Base-by-base conservation (phyloP, 148 eudicot species). In the Polygonum maritimum region DNA sequence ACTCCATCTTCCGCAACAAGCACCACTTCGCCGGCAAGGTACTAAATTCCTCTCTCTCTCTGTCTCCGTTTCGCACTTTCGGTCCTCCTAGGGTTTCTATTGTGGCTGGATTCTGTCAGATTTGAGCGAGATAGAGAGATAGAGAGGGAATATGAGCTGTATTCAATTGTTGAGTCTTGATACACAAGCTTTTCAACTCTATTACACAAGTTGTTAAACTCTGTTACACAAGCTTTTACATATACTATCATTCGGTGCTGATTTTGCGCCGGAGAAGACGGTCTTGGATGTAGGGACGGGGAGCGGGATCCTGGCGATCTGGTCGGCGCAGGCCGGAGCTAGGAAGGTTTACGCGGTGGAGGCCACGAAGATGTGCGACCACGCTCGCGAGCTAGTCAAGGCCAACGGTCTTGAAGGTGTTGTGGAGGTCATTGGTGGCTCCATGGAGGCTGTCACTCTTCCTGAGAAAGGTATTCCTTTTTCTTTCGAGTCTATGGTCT, bases 281-380 rank as follows among this genome's bases (percentile, higher is more conserved):
- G 99, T 95, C 73, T 81, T 95, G 83, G 99, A 95, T 88, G 99
- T 95, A 55, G 99, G 99, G 55, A 92, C 99, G 3, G 99, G 99
- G 69, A 95, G 99, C 79, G 99, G 99, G 51, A 95, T 95, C 82
- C 88, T 95, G 41, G 99, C 99, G 67, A 91, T 95, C 74, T 95
- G 99, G 99, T 85, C 99, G 1, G 99, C 97, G n/a, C 97, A 95
- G 76, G 99, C 99, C 9, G 99, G 99, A 76, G 99, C 99, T 15
- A 85, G 87, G 81, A 95, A 95, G 85, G 98, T 95, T 31, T 95
- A 95, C 79, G 99, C 99, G 16, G 99, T 95, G 22, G 99, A 95
- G 85, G 99, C 99, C 65, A 92, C 99, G 40, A 92, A 89, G 84
- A 92, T 95, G 99, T 80, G 90, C 7, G 99, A 92, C 71, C 98